Base-by-base conservation (phyloP, 2,329 filamentous ascomycete genomes). In the Colletotrichum plurivorum region DNA sequence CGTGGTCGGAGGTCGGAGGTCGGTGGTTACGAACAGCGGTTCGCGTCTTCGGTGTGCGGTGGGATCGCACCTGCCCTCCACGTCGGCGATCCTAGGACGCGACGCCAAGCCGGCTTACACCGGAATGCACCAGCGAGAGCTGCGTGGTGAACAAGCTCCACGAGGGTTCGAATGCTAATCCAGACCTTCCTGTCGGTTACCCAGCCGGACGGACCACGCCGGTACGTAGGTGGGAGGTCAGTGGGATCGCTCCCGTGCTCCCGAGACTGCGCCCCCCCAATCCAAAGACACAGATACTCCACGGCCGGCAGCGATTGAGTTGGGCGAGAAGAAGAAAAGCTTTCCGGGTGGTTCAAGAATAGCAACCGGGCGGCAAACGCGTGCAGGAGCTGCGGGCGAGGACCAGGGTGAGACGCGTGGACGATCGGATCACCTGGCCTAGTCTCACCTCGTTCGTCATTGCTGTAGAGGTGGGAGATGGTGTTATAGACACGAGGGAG, bases 391-490 rank as follows among this genome's bases (percentile, higher is more conserved):
- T 43, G 61, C 53, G 41, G 53, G 20, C 20, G 22, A 56, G 20
- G 59, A n/a, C 36, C 31, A 39, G 60, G 18, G 43, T 56, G 27
- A 55, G 39, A 64, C 59, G 45, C 31, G 41, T 22, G 39, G 39
- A 64, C 59, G 45, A n/a, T 31, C 20, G 39, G 25, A 48, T 27
- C 25, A 39, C 18, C 60, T 46, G 39, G 27, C 52, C n/a, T 36
- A 53, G 53, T 67, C 60, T 64, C 59, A 58, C 60, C 16, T 22
- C 46, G 25, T 66, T 67, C 52, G 60, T 54, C 53, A 53, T 64
- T 64, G 52, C 18, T 36, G 45, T 31, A 15, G 59, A 43, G 18
- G 25, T 43, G 41, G 13, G 41, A 43, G 41, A n/a, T 9, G n/a
- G 27, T 43, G 25, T 20, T 15, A n/a, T 27, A 41, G 20, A 7